phyloP scores from a whole-genome alignment of 140 eudicot genomes.

The Flaveria floridana region DNA sequence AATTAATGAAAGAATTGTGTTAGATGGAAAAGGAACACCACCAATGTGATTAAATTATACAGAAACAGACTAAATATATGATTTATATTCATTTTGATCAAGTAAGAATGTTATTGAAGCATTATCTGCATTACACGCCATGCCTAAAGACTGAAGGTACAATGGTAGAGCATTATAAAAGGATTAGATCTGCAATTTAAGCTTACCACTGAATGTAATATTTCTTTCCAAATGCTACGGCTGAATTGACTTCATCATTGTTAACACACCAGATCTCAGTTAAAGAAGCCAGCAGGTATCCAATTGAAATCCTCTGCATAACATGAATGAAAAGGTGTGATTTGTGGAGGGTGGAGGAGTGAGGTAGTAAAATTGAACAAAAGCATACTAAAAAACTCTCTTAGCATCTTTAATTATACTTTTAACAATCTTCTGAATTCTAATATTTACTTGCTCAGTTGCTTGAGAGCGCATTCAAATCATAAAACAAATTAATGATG shows the following conservation, averaged over 20 bases:
- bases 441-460: neutral
- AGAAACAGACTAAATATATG: conserved; percentile 3
- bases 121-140: conserved; percentile 1
- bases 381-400: neutral
- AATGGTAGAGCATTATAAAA: conserved; percentile 9
- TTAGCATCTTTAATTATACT: conserved; percentile 1
- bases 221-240: conserved; percentile 55
- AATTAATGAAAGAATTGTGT: conserved; percentile 10
- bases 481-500: neutral
- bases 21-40: conserved; percentile 4
- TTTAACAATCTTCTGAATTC: neutral
- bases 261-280: conserved; percentile 76
- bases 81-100: neutral
- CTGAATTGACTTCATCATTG: conserved; percentile 57
- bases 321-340: conserved; percentile 19
- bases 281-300: conserved; percentile 70
- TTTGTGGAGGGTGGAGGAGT: conserved; percentile 21
- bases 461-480: conserved; percentile 22
- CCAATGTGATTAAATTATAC: neutral
- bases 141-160: conserved; percentile 9
- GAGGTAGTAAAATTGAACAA: conserved; percentile 3
- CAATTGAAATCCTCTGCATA: conserved; percentile 83
- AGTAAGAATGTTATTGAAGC: neutral
- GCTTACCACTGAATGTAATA: conserved; percentile 76
- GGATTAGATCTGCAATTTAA: neutral